Base-by-base conservation (phyloP, 257 asterid species). In the Hygrophila difformis region DNA sequence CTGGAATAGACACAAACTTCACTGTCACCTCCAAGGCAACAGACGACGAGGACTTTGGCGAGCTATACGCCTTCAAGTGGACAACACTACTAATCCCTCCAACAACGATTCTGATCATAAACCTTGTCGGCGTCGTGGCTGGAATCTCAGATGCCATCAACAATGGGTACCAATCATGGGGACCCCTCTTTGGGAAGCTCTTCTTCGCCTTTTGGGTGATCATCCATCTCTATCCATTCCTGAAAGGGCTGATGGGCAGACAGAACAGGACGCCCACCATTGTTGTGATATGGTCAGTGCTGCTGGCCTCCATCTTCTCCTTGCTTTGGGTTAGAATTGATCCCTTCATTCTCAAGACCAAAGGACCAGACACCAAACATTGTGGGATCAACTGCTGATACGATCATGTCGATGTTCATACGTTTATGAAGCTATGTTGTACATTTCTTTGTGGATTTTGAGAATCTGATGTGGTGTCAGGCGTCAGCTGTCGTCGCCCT, bases 181-280 rank as follows among this genome's bases (percentile, higher is more conserved):
- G 97, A 23, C 95, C 93, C 12, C 50, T 87, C 15, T 87, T 87
- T 20, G 97, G 97, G 18, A 87, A 84, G 65, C 94, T 87, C 10
- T 87, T 87, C 76, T 87, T 87, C 21, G 78, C 97, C 23, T 80
- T 87, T 44, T 83, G 97, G 97, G 97, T 87, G 64, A 83, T 87
- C 16, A 77, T 87, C 8, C 97, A 87, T 72, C 75, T 87, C 42
- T 87, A 87, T 45, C 97, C 97, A 2, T 86, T 82, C 93, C 86
- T 86, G 7, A 86, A 86, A 55, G 96, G 96, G 55, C 77, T 82
- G 18, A 82, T 79, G 94, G 96, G 96, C 0, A 77, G 67, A 64
- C 96, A 86, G 70, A 82, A 86, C 51, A 70, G 94, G 70, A 79
- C 94, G 8, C 96, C 96, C 5, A 86, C 96, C 41, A 82, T 86